These are phyloP conservation scores for Eucalyptus sideroxylon DNA, from an alignment of 345 rosid species.

Conservation along the genomic window DNA sequence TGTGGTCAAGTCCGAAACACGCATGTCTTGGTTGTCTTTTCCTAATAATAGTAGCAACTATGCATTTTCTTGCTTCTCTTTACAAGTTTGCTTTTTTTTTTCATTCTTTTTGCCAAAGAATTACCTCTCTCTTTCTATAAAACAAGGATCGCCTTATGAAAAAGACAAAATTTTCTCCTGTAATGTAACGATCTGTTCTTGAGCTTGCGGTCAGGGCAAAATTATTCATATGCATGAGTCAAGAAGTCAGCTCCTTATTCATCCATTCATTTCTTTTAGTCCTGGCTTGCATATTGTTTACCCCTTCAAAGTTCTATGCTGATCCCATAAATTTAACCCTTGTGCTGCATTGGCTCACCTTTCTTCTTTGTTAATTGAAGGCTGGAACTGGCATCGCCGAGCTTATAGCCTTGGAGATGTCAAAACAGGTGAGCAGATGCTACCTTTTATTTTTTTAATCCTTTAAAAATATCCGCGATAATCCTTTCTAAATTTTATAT, in stretches of 20 bases:
- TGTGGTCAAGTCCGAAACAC: background rate
- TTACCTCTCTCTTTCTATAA: background rate
- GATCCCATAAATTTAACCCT: background rate
- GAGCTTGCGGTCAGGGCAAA: background rate
- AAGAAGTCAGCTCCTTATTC: background rate
- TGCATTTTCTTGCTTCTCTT: background rate
- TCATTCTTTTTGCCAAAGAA: background rate
- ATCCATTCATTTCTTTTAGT: background rate
- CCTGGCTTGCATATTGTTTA: background rate
- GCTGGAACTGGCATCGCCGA: slow-evolving; percentile 99
- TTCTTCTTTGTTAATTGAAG: slow-evolving; percentile 9
- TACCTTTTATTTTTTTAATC: background rate
- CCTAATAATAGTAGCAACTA: background rate
- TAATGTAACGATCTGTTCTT: background rate
- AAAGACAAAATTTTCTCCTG: background rate
- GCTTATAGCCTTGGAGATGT: slow-evolving; percentile 84
- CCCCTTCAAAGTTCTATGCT: background rate
- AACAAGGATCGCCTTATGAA: background rate
- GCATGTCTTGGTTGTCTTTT: background rate
- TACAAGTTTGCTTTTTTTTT: background rate
- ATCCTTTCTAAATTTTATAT: background rate
- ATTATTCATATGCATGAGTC: background rate
- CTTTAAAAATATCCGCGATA: background rate
- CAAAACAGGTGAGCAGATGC: slow-evolving; percentile 28
- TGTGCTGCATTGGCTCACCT: background rate